A percentile compares a stretch with the other conserved stretches of the same genome.
Evolutionary conservation across 139 green algal genomes (phyloP).

Genomic region (Chlamydomonas sphaeroides): DNA sequence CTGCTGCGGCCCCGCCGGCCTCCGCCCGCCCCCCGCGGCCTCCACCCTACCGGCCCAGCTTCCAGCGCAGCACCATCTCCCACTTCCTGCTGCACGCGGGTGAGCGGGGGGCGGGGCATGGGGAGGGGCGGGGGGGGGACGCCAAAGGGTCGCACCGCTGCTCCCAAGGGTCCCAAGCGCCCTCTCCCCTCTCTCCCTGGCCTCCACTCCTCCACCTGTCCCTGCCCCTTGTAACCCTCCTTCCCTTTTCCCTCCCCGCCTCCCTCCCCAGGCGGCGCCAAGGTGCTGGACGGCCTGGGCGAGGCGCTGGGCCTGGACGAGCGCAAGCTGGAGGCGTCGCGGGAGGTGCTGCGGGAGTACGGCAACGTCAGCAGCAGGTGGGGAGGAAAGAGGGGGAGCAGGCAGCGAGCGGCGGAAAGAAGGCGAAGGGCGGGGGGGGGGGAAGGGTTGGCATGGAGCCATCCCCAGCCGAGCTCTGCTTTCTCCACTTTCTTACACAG

Average conservation of each 20-base stretch:
- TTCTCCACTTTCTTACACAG: no score
- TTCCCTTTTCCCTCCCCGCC: not conserved
- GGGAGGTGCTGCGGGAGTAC: slow-evolving; percentile 56
- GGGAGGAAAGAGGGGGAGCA: not conserved
- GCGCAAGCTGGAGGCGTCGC: slow-evolving; percentile 49
- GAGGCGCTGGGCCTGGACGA: slow-evolving; percentile 58
- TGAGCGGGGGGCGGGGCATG: no score
- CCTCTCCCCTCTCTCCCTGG: no score
- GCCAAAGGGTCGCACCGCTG: no score
- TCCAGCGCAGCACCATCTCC: slow-evolving; percentile 44
- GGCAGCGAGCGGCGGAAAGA: not conserved
- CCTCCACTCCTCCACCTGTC: no score
- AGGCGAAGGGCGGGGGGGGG: no score
- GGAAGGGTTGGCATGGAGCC: no score
- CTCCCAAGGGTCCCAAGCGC: no score
- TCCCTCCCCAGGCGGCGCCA: slow-evolving; percentile 58
- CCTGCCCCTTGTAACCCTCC: no score
- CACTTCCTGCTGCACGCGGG: slow-evolving; percentile 72
- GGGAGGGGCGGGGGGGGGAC: no score
- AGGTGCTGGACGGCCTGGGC: slow-evolving; percentile 74
- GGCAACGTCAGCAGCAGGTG: slow-evolving; percentile 62
- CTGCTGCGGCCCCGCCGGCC: no score
- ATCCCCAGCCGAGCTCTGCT: no score
- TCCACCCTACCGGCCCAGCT: slow-evolving; percentile 51
- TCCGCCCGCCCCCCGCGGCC: not conserved